phyloP scores from a whole-genome alignment of 352 stramenopile species.

The Phytophthora sansomeana region DNA sequence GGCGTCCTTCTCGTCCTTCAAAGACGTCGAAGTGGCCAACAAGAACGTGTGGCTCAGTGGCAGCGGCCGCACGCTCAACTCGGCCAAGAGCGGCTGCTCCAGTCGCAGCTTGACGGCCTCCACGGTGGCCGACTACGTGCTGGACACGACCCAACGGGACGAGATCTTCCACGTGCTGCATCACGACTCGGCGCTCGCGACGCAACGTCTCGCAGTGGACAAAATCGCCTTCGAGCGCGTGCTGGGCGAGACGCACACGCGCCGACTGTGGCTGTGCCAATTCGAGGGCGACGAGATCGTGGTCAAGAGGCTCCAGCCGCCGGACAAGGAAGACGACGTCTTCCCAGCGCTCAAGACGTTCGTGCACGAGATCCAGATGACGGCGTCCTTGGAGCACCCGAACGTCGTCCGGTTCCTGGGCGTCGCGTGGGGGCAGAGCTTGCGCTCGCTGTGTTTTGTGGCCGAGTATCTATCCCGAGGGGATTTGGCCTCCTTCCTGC shows the following conservation, averaged over 20 bases:
- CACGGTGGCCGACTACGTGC: conserved; percentile 19
- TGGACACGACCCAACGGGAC: conserved; percentile 33
- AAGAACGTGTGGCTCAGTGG: conserved; percentile 39
- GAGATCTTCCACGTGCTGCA: conserved; percentile 39
- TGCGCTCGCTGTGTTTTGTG: conserved; percentile 32
- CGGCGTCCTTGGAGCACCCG: conserved; percentile 60
- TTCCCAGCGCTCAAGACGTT: conserved; percentile 48
- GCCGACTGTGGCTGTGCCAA: conserved; percentile 44
- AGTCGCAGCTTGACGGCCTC: conserved; percentile 18
- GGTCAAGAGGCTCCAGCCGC: conserved; percentile 39
- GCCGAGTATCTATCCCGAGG: conserved; percentile 26
- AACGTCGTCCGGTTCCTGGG: conserved; percentile 69
- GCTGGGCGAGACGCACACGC: conserved; percentile 20
- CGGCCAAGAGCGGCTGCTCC: conserved; percentile 15
- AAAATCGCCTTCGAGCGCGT: conserved; percentile 50
- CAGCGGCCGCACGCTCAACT: conserved; percentile 35
- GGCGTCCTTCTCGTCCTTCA: conserved; percentile 33
- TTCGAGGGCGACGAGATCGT: conserved; percentile 53
- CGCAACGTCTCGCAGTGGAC: conserved; percentile 41
- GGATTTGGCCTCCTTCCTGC: conserved; percentile 32
- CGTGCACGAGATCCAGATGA: conserved; percentile 70
- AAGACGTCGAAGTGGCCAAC: conserved; percentile 12
- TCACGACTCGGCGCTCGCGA: conserved; percentile 36
- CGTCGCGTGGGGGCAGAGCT: conserved; percentile 52
- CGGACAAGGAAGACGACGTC: conserved; percentile 8